Conservation (phyloP, 2,329 filamentous ascomycete genomes). For the Ophiostoma novo-ulmi region DNA sequence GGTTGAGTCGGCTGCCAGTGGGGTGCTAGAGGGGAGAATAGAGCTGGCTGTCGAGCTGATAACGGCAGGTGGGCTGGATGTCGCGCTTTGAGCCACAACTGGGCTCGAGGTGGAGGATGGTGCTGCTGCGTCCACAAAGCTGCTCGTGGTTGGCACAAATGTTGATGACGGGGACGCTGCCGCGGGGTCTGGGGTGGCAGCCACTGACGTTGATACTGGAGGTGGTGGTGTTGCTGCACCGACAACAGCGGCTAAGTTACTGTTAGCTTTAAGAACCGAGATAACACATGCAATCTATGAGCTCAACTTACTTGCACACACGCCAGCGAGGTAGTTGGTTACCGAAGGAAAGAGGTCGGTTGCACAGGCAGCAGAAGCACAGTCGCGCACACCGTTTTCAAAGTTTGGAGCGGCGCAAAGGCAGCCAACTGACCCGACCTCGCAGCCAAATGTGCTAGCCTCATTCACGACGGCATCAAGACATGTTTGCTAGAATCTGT, state of each 20-base stretch:
- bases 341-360: conserved; percentile 25
- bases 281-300: too few relatives aligned
- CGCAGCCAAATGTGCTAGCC: conserved; percentile 24
- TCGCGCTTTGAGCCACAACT: not conserved
- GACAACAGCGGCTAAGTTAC: not conserved
- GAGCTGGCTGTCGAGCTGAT: not conserved
- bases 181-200: not conserved
- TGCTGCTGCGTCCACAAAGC: conserved; percentile 9
- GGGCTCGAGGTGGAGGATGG: not conserved
- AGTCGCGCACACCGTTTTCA: conserved; percentile 27
- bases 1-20: not conserved
- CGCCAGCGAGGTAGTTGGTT: conserved; percentile 25
- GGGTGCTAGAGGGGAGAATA: not conserved
- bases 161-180: not conserved
- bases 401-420: conserved; percentile 27
- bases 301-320: conserved; percentile 28
- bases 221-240: conserved; percentile 14
- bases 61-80: not conserved
- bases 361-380: conserved; percentile 25
- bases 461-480: conserved; percentile 24
- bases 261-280: not conserved
- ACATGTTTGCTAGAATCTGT: conserved; percentile 27
- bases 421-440: conserved; percentile 22
- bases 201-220: conserved; percentile 16
- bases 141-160: conserved; percentile 3